Base-by-base conservation (phyloP, 352 stramenopile species). In the Phytophthora capsici region DNA sequence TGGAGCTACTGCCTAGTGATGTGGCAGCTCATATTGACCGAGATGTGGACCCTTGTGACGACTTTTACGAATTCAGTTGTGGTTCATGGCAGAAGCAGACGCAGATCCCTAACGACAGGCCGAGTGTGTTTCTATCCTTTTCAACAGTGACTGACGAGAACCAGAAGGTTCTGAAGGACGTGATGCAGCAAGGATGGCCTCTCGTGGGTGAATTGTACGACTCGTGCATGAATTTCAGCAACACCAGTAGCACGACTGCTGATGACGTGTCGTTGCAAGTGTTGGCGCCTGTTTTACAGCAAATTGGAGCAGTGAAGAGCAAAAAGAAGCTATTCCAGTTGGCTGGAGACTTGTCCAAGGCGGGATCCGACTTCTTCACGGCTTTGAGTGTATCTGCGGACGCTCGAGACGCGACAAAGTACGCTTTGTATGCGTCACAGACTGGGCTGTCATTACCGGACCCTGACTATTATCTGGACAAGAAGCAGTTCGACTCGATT, bases 381-480 rank as follows among this genome's bases (percentile, higher is more conserved):
- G 66, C 57, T 0, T 75, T 97, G 10, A 69, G 73, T 9, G 83
- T 94, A 0, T 65, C 77, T 37, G 79, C 91, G 0, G 92, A 98
- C 71, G 88, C 93, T 0, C 89, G 89, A 49, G 86, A 98, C 48
- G 86, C 82, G 8, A 89, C 90, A 13, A 81, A 81, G 40, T 93
- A 94, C 48, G 80, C 91, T 17, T 61, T 92, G 17, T 93, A 98
- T 59, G 71, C 95, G 5, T 87, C 74, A 14, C 93, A 98, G 62
- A 79, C 43, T 2, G 85, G 94, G 1, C 75, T 98, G n/a, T 86
- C 82, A 32, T 69, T 99, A 10, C 93, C 93, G 0, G 90, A 97
- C 65, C 82, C 77, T 3, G 73, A 96, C 66, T 98, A 98, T 59
- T 98, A 98, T 67, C 80, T 98, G 46, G 89, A 98, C 59, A 63